These are phyloP conservation scores for Solanum dulcamara DNA, from an alignment of 257 asterid species.

Conservation along the genomic window DNA sequence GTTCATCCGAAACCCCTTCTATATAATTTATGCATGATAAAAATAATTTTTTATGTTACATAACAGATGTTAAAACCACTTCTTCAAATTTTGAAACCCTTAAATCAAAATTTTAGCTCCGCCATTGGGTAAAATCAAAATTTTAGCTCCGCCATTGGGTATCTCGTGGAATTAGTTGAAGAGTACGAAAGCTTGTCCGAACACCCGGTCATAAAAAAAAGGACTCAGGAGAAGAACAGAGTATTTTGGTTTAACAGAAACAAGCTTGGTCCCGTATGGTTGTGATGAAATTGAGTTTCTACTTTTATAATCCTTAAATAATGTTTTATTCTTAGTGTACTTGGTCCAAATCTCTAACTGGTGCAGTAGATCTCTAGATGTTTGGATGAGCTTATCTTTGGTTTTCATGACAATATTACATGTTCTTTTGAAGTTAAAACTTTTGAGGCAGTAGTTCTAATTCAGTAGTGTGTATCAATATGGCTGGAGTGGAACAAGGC, in stretches of 20 bases:
- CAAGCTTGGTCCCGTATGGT: not conserved
- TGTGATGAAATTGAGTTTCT: not conserved
- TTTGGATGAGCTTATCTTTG: not conserved
- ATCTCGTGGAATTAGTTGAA: too few species aligned
- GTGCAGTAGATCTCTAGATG: not conserved
- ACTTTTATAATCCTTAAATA: not conserved
- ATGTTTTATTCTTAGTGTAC: not conserved
- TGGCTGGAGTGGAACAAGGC: not conserved
- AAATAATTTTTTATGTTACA: too few species aligned
- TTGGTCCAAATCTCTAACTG: not conserved
- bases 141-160: too few species aligned
- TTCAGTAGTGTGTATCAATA: not conserved
- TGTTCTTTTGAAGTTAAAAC: too few species aligned
- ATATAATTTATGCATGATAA: too few species aligned
- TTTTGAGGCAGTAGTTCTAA: not conserved
- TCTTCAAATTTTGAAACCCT: too few species aligned
- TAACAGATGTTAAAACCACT: fast-evolving
- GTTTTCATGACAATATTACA: not conserved
- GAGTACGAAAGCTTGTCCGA: too few species aligned
- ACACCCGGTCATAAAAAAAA: too few species aligned
- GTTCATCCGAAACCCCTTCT: too few species aligned
- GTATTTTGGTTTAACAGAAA: not conserved
- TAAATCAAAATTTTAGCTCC: too few species aligned
- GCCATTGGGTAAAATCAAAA: too few species aligned
- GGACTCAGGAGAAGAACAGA: not conserved